Base-by-base conservation (phyloP, 192 early-diverging fungal species). In the Coemansia sp. region DNA sequence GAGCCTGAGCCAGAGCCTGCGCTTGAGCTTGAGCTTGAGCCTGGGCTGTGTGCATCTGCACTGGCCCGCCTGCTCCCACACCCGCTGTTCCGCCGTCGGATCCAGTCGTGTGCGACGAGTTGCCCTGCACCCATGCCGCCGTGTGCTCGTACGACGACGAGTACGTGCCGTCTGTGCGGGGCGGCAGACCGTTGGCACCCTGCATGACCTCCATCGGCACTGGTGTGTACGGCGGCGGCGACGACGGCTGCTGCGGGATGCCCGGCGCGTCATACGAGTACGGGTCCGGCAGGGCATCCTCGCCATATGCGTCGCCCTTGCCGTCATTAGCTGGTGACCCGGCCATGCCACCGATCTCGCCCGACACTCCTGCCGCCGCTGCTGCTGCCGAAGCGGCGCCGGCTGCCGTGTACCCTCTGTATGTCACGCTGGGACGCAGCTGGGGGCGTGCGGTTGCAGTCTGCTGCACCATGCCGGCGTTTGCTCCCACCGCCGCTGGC, bases 71-170 rank as follows among this genome's bases (percentile, higher is more conserved):
- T 29, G 51, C 11, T 8, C 11, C 6, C 30, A 32, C 11, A 32
- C 5, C 30, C 5, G 30, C 5, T 8, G 11, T 25, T 17, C 48
- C 62, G n/a, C 49, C 29, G 6, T 72, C 69, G 4, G 69, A 72
- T 0, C 58, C 62, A 1, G 57, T 58, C 8, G 70, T 49, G 13
- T 73, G 70, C 36, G 70, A 58, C 9, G 58, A 40, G 20, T 43
- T 56, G 9, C 64, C 54, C 41, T 67, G 59, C 39, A 74, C 71
- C 71, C 71, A 74, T 9, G 64, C 64, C 14, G 64, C 64, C 17
- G 64, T 74, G 10, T 74, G 71, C 46, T 74, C 71, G 24, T 74
- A 74, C 25, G 64, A 74, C 27, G 71, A 74, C 50, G 71, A 74
- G 38, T 74, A 74, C 29, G 59, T 62, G 40, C 64, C 71, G n/a